Evolutionary conservation across 495 filamentous ascomycete species (phyloP), one percentile per base, ranked within the genome.

Genomic region (Rostrohypoxylon terebratum): DNA sequence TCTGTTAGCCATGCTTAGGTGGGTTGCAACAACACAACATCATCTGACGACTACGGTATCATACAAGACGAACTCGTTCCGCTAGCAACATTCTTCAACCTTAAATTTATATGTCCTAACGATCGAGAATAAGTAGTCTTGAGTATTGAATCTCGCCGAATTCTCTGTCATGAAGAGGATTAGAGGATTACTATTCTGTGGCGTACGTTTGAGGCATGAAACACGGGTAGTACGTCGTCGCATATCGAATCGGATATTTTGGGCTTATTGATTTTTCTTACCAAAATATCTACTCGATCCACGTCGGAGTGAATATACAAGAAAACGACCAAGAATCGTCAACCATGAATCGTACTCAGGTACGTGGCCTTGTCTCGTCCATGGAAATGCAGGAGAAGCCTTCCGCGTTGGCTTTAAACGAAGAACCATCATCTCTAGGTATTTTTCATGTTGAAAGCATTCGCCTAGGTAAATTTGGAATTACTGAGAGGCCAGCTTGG

Each of bases 1-100:
- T 31, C 16, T 33, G 28, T 51, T 20, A 50, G 23, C 20, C 40
- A 14, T n/a, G 20, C 38, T 42, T 42, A 8, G 38, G 58, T 47
- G 48, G 54, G 47, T 40, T 62, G 44, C 50, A 62, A 23, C 38
- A n/a, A 68, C 25, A 23, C 40, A 34, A 33, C 4, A 33, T 42
- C 36, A 13, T 61, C 21, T 28, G 28, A 42, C 13, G 38, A n/a
- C 38, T 42, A 4, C 14, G 38, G 38, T 42, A 42, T 42, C 13
- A 42, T 42, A 42, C 38, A 42, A 42, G 14, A 42, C 38, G 38
- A 42, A 14, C 38, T 1, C 11, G 38, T 42, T 14, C 10, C 3
- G 16, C 38, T 51, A 38, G 20, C 20, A 33, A 18, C 28, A 7
- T 40, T 58, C 18, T 34, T 18, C 34, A n/a, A 42, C 38, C 5